Evolutionary conservation across 2,329 filamentous ascomycete genomes (phyloP), one percentile per base, ranked within the genome.

Genomic region (Fusarium pseudograminearum): DNA sequence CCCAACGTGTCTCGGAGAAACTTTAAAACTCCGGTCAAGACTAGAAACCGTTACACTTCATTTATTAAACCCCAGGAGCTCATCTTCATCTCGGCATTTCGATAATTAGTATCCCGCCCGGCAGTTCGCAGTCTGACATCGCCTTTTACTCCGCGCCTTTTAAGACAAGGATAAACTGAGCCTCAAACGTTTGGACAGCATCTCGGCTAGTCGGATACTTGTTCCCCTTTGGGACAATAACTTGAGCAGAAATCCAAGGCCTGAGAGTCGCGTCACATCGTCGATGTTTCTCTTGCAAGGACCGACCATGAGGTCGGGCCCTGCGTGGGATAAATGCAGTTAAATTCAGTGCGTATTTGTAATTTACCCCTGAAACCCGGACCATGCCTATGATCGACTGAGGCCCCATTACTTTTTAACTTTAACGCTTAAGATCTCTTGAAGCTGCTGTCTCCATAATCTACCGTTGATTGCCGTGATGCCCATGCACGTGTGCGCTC

Each of bases 41-140:
- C 7, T 20, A 60, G 44, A 34, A 36, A 34, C 18, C 33, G 18
- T 41, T 48, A 15, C 53, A 61, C 54, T 65, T 59, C 34, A 52
- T 12, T 33, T 28, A 61, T 54, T 20, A 30, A 11, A 48, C 46
- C 40, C 31, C 46, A 30, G 40, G 44, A n/a, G 42, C 40, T 53
- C 34, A 47, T 55, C 53, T 30, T 60, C 44, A 50, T 53, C 20
- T 61, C 65, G 65, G 65, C 53, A 68, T 50, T 68, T 65, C n/a
- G n/a, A n/a, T n/a, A 53, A n/a, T 28, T 65, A 48, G 45, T 52
- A 68, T 66, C 60, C 60, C 15, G 48, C 16, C 36, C 65, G 65
- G 65, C 60, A 68, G 36, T 69, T 65, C 53, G 28, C 34, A 50
- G 30, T 42, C 44, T 58, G 52, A 31, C 61, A 54, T 65, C 26